Conservation (phyloP, 139 green algal genomes). For the Chlorella sp. region DNA sequence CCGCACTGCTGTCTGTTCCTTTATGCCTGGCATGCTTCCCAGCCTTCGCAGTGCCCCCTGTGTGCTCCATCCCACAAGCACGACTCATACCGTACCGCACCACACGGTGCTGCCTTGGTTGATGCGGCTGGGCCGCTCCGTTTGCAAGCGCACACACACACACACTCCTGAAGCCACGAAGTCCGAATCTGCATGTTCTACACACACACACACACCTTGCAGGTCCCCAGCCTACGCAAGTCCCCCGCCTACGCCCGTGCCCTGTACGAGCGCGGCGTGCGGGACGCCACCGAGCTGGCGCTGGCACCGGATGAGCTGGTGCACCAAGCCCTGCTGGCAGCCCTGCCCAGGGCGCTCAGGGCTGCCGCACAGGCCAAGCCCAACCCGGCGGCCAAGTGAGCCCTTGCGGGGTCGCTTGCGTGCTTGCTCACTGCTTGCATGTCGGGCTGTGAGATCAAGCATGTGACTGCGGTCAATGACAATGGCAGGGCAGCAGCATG, state of each 20-base stretch:
- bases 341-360: conserved; percentile 4
- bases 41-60: too few species aligned
- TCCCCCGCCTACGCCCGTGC: conserved; percentile 31
- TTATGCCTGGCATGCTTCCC: neutral
- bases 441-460: neutral
- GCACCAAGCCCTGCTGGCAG: conserved; percentile 6
- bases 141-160: neutral
- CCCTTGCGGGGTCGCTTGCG: neutral
- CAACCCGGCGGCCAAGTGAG: neutral
- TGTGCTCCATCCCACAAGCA: too few species aligned
- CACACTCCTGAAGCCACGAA: neutral
- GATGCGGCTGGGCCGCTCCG: too few species aligned
- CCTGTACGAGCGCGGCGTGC: conserved; percentile 39
- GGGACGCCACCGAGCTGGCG: conserved; percentile 25
- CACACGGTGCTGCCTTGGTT: too few species aligned
- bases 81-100: too few species aligned
- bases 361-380: neutral
- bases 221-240: conserved; percentile 30
- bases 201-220: neutral
- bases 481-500: neutral
- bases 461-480: neutral
- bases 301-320: conserved; percentile 20
- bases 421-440: neutral
- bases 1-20: too few species aligned
- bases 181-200: neutral